A percentile compares a stretch with the other conserved stretches of the same genome.
Conservation (phyloP, 192 early-diverging fungal genomes). For the Mortierella alpina region DNA sequence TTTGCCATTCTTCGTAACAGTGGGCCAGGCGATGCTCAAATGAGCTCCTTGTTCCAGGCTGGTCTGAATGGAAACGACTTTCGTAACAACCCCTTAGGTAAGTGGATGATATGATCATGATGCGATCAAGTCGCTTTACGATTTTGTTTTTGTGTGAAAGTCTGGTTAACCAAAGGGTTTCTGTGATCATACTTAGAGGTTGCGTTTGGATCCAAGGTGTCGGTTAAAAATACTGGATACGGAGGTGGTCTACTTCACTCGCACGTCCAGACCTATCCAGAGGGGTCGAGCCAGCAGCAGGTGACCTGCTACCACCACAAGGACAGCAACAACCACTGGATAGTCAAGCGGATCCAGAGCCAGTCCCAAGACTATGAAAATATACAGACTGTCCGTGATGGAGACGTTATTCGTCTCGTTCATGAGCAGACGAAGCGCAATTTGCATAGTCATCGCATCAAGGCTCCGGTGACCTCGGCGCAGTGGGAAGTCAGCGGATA, state of each 20-base stretch:
- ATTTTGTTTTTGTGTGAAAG: background rate
- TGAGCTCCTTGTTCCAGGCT: slow-evolving; percentile 99
- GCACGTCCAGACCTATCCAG: slow-evolving; percentile 86
- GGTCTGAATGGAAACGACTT: slow-evolving; percentile 84
- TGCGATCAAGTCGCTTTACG: background rate
- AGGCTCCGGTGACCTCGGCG: slow-evolving; percentile 76
- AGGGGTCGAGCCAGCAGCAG: slow-evolving; percentile 91
- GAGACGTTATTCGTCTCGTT: slow-evolving; percentile 85
- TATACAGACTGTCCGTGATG: slow-evolving; percentile 75
- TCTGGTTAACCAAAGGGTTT: background rate
- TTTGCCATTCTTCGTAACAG: slow-evolving; percentile 85
- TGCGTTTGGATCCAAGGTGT: slow-evolving; percentile 90
- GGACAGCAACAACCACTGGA: slow-evolving; percentile 95
- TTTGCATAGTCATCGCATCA: slow-evolving; percentile 87
- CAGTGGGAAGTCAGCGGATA: slow-evolving; percentile 94
- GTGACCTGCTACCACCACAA: slow-evolving; percentile 94
- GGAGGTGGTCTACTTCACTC: slow-evolving; percentile 96
- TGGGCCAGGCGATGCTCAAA: slow-evolving; percentile 90
- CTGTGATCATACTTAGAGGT: slow-evolving; percentile 67
- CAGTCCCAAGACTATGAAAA: slow-evolving; percentile 41
- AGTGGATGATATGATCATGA: background rate
- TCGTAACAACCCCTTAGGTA: slow-evolving; percentile 82
- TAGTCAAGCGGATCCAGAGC: slow-evolving; percentile 64
- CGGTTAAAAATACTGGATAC: slow-evolving; percentile 83
- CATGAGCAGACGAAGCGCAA: slow-evolving; percentile 79